Evolutionary conservation across 2,329 filamentous ascomycete genomes (phyloP), one percentile per base, ranked within the genome.

Genomic region (Pseudonectria foliicola): DNA sequence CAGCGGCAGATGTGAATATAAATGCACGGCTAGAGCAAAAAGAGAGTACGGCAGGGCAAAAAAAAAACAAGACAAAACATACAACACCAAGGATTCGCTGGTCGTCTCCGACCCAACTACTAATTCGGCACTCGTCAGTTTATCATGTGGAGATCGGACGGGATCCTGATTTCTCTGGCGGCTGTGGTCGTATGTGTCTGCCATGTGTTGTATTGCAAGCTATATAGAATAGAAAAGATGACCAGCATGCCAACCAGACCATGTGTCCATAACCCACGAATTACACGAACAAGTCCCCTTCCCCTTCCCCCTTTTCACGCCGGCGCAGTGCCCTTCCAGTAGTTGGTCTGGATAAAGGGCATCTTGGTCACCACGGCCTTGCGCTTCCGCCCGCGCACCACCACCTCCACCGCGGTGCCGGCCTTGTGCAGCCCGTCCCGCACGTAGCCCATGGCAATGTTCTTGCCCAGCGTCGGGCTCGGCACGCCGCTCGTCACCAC

Each of bases 381-480:
- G 50, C 86, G 77, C 55, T 75, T 69, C 65, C 80, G 85, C 13
- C 87, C 88, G 34, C 89, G 70, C 3, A 95, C 81, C 26, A 86
- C 60, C 4, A 95, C 80, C 13, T 80, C 74, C 6, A 95, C 67
- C 64, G 90, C 81, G 1, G 87, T 94, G 10, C 87, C 88, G 23
- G 75, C 71, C 72, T 93, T 93, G 60, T 94, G 86, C 57, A 81
- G 64, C 0, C 86, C 86, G 44, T 85, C 79, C 62, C 79, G 77
- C 55, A 95, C 71, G 56, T 95, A 95, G 0, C 82, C 92, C 92
- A 98, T 98, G 37, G 90, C 88, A 43, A 98, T 90, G 61, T 96
- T 95, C 68, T 83, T 83, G 45, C 81, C 80, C 31, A 95, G 66
- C 0, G 82, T 85, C 3, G 92, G 92, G 55, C 83, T 89, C 1